A percentile compares a stretch with the other conserved stretches of the same genome.
Conservation (phyloP, 768 basidiomycete genomes). For the Pleurotus djamor region DNA sequence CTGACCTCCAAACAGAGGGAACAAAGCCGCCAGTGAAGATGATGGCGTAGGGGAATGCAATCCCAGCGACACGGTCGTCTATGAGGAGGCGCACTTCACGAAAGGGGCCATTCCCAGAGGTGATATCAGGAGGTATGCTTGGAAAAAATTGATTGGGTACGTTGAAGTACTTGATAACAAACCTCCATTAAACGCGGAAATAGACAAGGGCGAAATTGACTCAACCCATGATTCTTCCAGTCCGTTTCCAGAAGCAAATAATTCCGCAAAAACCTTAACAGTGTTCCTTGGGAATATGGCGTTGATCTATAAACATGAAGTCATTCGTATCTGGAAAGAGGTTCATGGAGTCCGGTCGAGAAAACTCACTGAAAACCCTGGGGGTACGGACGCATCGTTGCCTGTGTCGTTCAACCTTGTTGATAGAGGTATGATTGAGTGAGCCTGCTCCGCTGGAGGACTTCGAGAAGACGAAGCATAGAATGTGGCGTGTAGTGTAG, state of each 20-base stretch:
- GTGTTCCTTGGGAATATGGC: slow-evolving; percentile 73
- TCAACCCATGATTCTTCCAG: slow-evolving; percentile 74
- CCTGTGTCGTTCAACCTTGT: slow-evolving; percentile 61
- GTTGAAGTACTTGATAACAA: slow-evolving; percentile 60
- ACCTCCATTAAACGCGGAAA: background rate
- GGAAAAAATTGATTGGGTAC: slow-evolving; percentile 55
- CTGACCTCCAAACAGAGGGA: slow-evolving; percentile 58
- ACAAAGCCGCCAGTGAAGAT: slow-evolving; percentile 78
- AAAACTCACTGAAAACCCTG: slow-evolving; percentile 58
- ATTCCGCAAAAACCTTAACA: slow-evolving; percentile 64
- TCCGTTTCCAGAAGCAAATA: slow-evolving; percentile 64
- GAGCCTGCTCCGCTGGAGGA: slow-evolving; percentile 58
- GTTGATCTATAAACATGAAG: slow-evolving; percentile 34
- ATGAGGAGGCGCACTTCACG: slow-evolving; percentile 49
- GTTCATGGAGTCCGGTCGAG: background rate
- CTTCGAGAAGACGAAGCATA: slow-evolving; percentile 53
- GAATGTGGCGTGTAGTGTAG: slow-evolving; percentile 70
- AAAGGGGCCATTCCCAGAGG: slow-evolving; percentile 46
- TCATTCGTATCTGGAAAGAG: background rate
- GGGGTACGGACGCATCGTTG: slow-evolving; percentile 76
- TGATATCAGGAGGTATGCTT: slow-evolving; percentile 45
- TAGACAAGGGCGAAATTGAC: background rate
- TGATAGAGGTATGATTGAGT: slow-evolving; percentile 69
- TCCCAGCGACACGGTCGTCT: slow-evolving; percentile 45
- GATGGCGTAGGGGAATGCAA: slow-evolving; percentile 50